phyloP scores from a whole-genome alignment of 163 green algal species.

The Dunaliella salina region DNA sequence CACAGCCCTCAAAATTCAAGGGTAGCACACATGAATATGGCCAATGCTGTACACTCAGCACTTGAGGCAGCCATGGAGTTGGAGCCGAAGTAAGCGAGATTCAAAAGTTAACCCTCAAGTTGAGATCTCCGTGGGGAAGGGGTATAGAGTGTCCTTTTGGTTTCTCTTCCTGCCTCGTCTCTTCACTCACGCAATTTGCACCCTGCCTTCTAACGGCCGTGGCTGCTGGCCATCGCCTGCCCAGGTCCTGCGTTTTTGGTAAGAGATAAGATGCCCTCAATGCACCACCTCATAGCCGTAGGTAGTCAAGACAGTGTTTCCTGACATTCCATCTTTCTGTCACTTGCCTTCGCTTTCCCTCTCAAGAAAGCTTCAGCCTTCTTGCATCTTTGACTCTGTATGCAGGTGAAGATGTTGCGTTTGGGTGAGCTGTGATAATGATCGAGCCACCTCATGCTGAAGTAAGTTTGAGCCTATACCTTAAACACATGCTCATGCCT shows the following conservation, averaged over 20 bases:
- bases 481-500: background rate
- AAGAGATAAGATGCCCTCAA: background rate
- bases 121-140: too few species aligned
- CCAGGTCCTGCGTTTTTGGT: conserved; percentile 59
- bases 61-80: background rate
- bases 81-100: background rate
- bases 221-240: too few species aligned
- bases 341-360: background rate
- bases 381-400: background rate
- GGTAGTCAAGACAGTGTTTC: too few species aligned
- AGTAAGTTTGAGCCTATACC: background rate
- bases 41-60: too few species aligned
- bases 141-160: background rate
- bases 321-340: too few species aligned
- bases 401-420: conserved; percentile 77
- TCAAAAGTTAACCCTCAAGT: background rate
- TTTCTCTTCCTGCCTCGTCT: background rate
- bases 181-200: too few species aligned
- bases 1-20: too few species aligned
- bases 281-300: too few species aligned
- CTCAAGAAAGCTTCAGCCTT: background rate
- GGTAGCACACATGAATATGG: too few species aligned
- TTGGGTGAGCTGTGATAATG: conserved; percentile 39
- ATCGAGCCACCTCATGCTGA: background rate
- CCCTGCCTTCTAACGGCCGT: too few species aligned